These are phyloP conservation scores for Heliosperma pusillum DNA, from an alignment of 148 eudicot genomes.

Conservation along the genomic window DNA sequence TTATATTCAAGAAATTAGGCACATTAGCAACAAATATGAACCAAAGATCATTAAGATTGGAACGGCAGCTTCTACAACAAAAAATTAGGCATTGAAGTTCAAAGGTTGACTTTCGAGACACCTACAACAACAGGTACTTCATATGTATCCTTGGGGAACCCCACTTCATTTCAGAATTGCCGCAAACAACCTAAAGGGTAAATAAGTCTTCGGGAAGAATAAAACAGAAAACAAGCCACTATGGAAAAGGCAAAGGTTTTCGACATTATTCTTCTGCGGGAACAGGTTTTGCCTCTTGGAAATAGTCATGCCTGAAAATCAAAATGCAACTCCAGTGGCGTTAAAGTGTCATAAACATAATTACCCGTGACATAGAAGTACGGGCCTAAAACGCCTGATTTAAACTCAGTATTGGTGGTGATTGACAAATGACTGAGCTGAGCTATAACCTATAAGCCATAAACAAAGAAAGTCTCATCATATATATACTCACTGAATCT, in stretches of 20 bases:
- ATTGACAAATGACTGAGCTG: not conserved
- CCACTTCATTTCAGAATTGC: constrained; percentile 1
- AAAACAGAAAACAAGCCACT: not conserved
- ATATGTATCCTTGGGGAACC: constrained; percentile 10
- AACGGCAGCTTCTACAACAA: not conserved
- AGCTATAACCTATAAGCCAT: not conserved
- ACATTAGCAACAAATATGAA: not conserved
- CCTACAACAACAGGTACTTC: not conserved
- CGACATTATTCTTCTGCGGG: constrained; percentile 63
- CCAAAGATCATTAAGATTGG: not conserved
- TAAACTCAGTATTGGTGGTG: not conserved
- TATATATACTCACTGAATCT: constrained; percentile 50
- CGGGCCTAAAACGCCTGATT: not conserved
- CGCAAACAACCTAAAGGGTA: not conserved
- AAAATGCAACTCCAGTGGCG: not conserved
- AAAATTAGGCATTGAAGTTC: not conserved
- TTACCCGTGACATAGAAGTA: not conserved
- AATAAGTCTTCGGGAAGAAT: not conserved
- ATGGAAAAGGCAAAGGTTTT: constrained; percentile 6
- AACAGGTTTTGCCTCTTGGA: constrained; percentile 44
- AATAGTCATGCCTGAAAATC: constrained; percentile 65
- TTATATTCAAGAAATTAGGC: not conserved
- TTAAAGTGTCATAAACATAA: not conserved
- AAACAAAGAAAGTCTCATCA: not conserved
- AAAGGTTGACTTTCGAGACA: not conserved